phyloP scores from a whole-genome alignment of 805 yeast species.

The Kurtzmaniella cleridarum region DNA sequence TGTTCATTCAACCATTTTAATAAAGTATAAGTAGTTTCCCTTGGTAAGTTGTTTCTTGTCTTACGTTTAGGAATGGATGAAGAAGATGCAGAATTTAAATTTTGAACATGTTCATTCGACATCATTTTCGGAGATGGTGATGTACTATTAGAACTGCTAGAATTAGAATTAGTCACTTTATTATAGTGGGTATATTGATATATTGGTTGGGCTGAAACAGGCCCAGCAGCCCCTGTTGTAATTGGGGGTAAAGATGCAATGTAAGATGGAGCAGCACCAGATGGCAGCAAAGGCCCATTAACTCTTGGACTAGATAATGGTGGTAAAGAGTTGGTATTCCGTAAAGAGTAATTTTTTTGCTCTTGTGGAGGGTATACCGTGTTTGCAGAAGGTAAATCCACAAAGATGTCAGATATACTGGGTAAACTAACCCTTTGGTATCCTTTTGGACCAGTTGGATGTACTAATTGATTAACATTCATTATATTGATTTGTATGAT shows the following conservation, averaged over 20 bases:
- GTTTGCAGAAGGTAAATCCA: constrained; percentile 2
- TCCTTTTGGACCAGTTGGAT: constrained; percentile 3
- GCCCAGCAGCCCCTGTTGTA: constrained; percentile 1
- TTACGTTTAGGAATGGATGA: constrained; percentile 14
- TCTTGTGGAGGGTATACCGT: constrained; percentile 4
- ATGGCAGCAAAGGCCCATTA: background rate
- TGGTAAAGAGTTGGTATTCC: background rate
- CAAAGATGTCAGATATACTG: constrained; percentile 37
- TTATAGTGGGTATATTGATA: background rate
- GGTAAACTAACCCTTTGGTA: constrained; percentile 29
- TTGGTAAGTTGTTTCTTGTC: constrained; percentile 69
- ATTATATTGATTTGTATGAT: background rate
- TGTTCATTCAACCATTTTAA: constrained; percentile 72
- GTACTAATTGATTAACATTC: constrained; percentile 4
- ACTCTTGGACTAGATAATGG: constrained; percentile 1
- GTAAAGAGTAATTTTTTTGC: constrained; percentile 3
- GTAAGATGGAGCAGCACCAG: constrained; percentile 3
- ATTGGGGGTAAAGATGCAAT: constrained; percentile 4
- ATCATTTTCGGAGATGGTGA: background rate
- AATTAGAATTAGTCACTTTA: background rate
- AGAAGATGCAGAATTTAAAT: constrained; percentile 1
- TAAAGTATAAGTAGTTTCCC: constrained; percentile 67
- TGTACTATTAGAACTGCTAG: background rate
- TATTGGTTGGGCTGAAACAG: background rate
- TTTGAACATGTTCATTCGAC: background rate